Evolutionary conservation across 805 yeast genomes (phyloP).

Genomic region (Wickerhamomyces chaumierensis): DNA sequence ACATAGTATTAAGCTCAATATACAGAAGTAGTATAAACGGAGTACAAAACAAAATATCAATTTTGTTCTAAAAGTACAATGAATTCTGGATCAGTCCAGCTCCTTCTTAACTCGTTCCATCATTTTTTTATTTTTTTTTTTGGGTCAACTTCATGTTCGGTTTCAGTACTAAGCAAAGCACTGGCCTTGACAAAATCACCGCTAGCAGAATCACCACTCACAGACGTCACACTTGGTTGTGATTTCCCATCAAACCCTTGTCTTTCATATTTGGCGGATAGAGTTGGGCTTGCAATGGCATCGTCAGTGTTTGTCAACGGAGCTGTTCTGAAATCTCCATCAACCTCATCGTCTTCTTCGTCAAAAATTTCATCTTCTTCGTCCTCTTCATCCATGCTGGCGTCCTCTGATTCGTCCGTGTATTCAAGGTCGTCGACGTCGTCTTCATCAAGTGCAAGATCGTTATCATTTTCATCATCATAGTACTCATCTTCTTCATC

Average conservation of each 20-base stretch:
- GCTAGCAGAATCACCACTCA: conserved; percentile 9
- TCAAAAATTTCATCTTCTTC: conserved; percentile 20
- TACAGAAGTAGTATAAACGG: too few relatives aligned
- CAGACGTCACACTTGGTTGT: conserved; percentile 9
- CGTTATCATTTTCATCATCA: conserved; percentile 21
- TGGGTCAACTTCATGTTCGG: neutral
- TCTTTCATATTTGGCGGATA: neutral
- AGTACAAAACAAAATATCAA: too few relatives aligned
- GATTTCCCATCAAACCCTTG: conserved; percentile 7
- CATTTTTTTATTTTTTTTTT: too few relatives aligned
- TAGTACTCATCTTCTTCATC: conserved; percentile 16
- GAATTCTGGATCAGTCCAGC: too few relatives aligned
- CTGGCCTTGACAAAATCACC: conserved; percentile 16
- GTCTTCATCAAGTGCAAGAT: conserved; percentile 19
- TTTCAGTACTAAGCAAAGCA: too few relatives aligned
- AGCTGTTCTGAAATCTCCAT: conserved; percentile 21
- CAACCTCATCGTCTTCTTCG: conserved; percentile 19
- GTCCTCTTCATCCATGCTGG: conserved; percentile 12
- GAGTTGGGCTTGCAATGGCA: neutral
- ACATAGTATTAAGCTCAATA: too few relatives aligned
- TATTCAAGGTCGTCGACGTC: conserved; percentile 11
- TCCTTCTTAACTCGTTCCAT: too few relatives aligned
- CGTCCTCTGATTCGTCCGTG: conserved; percentile 14
- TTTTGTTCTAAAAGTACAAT: too few relatives aligned
- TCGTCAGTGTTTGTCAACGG: conserved; percentile 1